Evolutionary conservation across 805 yeast species (phyloP), one percentile per base, ranked within the genome.

Genomic region (Saccharomycopsis oosterbeekiorum): DNA sequence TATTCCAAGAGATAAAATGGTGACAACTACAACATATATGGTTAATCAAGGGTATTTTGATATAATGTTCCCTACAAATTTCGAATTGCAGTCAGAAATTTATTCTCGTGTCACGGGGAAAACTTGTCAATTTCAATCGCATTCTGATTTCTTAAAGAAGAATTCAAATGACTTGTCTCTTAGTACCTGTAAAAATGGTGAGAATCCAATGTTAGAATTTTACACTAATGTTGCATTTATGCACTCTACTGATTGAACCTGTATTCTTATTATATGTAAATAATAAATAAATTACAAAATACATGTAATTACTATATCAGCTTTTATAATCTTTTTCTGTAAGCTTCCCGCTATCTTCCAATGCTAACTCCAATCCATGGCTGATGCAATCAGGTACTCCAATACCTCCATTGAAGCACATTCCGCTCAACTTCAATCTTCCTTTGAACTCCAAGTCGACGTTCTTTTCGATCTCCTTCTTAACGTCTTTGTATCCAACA

Each of bases 361-460:
- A 29, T 5, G 92, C 94, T 61, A 78, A 81, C 57, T 78, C 79
- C 59, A 87, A 77, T 2, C 86, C 81, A 68, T 84, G 83, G 39
- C 81, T 71, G 0, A 89, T 85, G 65, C 92, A 86, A 72, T 92
- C 97, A 1, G 97, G 96, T 1, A 92, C 92, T 0, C 97, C 97
- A 9, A 89, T 84, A 0, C 96, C 93, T 54, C 80, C 82, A 9
- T 90, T 88, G 65, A 88, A 83, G 1, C 84, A 78, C 84, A 88
- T 89, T 0, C 97, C 97, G 19, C 94, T 91, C 1, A 88, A 68
- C 0, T 83, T 79, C 14, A 85, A 68, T 50, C 73, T 74, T 41
- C 78, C 74, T 1, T 70, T 65, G 66, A 76, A 81, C 15, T 73
- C 72, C 0, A 69, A 62, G 40, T 75, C 70, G 34, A 78, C 74